Evolutionary conservation across 2,329 filamentous ascomycete species (phyloP).

Genomic region (Fusarium phyllophilum): DNA sequence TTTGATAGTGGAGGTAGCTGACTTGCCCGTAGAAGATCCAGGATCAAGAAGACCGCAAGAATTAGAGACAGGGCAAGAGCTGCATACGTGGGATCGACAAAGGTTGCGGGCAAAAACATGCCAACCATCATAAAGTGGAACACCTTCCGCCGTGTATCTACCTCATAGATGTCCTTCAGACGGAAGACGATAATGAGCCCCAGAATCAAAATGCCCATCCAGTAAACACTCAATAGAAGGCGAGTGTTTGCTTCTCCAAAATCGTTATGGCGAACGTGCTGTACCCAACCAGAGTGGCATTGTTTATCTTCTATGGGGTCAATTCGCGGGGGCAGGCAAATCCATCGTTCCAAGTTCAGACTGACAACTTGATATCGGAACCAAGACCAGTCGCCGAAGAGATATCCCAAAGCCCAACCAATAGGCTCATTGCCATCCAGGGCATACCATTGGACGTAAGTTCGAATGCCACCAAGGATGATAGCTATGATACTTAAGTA

Average conservation of each 20-base stretch:
- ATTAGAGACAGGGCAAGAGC: conserved; percentile 82
- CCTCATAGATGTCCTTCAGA: conserved; percentile 81
- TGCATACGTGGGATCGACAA: conserved; percentile 85
- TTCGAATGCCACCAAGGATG: conserved; percentile 76
- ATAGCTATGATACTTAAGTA: conserved; percentile 74
- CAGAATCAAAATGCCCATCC: conserved; percentile 71
- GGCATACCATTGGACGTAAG: conserved; percentile 73
- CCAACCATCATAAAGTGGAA: conserved; percentile 99
- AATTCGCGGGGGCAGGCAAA: conserved; percentile 69
- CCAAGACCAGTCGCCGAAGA: conserved; percentile 80
- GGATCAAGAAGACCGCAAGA: conserved; percentile 84
- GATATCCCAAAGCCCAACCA: conserved; percentile 91
- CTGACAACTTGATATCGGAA: conserved; percentile 78
- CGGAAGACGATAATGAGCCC: conserved; percentile 81
- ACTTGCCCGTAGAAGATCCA: conserved; percentile 89
- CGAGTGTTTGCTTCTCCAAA: conserved; percentile 84
- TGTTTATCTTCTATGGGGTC: conserved; percentile 46
- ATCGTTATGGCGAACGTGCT: conserved; percentile 69
- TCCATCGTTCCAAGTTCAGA: conserved; percentile 77
- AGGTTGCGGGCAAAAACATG: conserved; percentile 91
- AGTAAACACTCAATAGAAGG: conserved; percentile 81
- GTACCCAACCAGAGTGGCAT: conserved; percentile 68
- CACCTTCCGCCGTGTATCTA: conserved; percentile 94
- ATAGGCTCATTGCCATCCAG: conserved; percentile 81
- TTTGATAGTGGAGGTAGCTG: conserved; percentile 91